phyloP scores from a whole-genome alignment of 805 yeast genomes.

The Ogataea thermomethanolica region DNA sequence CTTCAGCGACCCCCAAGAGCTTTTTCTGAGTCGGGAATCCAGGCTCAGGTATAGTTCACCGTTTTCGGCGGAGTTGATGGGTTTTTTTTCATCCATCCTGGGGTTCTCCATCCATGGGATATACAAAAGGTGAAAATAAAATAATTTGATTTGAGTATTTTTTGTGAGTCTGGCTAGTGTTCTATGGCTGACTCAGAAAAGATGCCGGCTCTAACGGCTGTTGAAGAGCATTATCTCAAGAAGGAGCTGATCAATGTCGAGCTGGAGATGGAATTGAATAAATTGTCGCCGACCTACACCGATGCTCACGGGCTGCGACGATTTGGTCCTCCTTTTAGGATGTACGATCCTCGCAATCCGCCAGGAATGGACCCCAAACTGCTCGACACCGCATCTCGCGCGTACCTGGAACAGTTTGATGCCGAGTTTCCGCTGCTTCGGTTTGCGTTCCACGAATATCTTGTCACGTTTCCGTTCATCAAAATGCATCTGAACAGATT shows the following conservation, averaged over 20 bases:
- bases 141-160: neutral
- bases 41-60: neutral
- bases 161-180: neutral
- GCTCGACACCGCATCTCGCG: conserved; percentile 16
- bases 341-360: conserved; percentile 39
- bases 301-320: conserved; percentile 60
- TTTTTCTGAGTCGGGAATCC: conserved; percentile 6
- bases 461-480: conserved; percentile 75
- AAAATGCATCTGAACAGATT: conserved; percentile 39
- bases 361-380: conserved; percentile 19
- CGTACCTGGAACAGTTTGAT: conserved; percentile 22
- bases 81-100: conserved; percentile 6
- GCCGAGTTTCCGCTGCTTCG: conserved; percentile 63
- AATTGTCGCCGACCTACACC: conserved; percentile 42
- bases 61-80: conserved; percentile 2
- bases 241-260: conserved; percentile 69
- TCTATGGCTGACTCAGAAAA: neutral
- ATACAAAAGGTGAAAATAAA: neutral
- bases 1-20: conserved; percentile 24
- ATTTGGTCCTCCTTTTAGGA: conserved; percentile 75
- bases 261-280: conserved; percentile 58
- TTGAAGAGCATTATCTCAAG: conserved; percentile 84
- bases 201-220: conserved; percentile 41
- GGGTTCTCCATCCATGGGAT: neutral
- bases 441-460: conserved; percentile 59